Evolutionary conservation across 2,329 filamentous ascomycete species (phyloP).

Genomic region (Didymosphaeria variabile): DNA sequence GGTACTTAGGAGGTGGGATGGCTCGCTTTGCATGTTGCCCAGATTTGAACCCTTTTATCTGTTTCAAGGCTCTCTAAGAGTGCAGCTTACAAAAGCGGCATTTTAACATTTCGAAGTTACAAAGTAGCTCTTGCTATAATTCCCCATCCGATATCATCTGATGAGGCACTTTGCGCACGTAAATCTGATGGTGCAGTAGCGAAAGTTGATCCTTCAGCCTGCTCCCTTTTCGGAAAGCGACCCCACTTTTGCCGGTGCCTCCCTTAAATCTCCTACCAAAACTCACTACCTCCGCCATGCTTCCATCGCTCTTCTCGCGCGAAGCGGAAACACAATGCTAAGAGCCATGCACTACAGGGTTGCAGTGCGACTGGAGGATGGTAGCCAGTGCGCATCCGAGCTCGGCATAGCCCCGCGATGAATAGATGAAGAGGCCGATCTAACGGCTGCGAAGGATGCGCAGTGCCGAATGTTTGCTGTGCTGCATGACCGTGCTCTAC

Average conservation of each 20-base stretch:
- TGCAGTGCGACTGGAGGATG: neutral
- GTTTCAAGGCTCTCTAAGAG: too few relatives aligned
- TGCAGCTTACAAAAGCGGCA: neutral
- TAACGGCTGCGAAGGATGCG: neutral
- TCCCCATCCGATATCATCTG: neutral
- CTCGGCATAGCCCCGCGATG: neutral
- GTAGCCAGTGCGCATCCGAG: neutral
- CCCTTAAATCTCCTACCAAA: conserved; percentile 2
- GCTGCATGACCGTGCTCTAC: neutral
- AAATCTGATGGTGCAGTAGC: neutral
- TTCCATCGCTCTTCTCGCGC: conserved; percentile 10
- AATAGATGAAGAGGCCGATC: neutral
- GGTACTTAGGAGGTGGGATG: neutral
- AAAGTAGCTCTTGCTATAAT: neutral
- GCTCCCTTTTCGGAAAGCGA: neutral
- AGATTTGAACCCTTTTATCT: too few relatives aligned
- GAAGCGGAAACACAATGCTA: neutral
- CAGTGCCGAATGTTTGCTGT: neutral
- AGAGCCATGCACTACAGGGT: neutral
- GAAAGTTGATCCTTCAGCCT: neutral
- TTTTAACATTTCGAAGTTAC: too few relatives aligned
- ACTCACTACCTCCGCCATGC: neutral
- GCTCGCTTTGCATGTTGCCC: too few relatives aligned
- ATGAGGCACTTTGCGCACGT: conserved; percentile 8
- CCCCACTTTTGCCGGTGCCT: neutral